Evolutionary conservation across 1,284 basidiomycete genomes (phyloP).

Genomic region (Neolentinus lepideus): DNA sequence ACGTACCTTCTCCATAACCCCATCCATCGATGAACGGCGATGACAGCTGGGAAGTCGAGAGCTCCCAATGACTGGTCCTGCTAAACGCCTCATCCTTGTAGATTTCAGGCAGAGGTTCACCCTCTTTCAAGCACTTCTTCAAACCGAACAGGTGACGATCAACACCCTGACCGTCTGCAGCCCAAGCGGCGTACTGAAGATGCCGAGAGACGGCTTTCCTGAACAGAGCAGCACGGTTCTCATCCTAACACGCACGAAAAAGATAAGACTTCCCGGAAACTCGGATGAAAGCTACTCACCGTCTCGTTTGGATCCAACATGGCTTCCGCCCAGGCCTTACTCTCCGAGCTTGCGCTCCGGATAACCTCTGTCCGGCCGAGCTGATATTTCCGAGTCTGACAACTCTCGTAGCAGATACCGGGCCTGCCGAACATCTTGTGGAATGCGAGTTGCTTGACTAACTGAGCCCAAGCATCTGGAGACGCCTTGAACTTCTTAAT

Average conservation of each 20-base stretch:
- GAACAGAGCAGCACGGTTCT: slow-evolving; percentile 65
- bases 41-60: slow-evolving; percentile 87
- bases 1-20: slow-evolving; percentile 92
- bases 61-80: slow-evolving; percentile 82
- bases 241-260: slow-evolving; percentile 34
- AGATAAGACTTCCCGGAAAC: background rate
- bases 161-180: slow-evolving; percentile 91
- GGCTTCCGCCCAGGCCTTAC: slow-evolving; percentile 80
- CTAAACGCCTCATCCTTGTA: slow-evolving; percentile 76
- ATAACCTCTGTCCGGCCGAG: slow-evolving; percentile 94
- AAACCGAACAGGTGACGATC: slow-evolving; percentile 95
- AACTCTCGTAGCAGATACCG: slow-evolving; percentile 88
- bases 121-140: slow-evolving; percentile 75
- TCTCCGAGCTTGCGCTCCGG: slow-evolving; percentile 78
- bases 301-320: slow-evolving; percentile 66
- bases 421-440: slow-evolving; percentile 79
- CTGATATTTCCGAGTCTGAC: slow-evolving; percentile 92
- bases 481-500: slow-evolving; percentile 89
- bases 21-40: slow-evolving; percentile 86
- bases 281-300: slow-evolving; percentile 28
- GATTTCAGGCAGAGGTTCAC: slow-evolving; percentile 72
- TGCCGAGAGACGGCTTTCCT: slow-evolving; percentile 77
- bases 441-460: slow-evolving; percentile 95
- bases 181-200: slow-evolving; percentile 83
- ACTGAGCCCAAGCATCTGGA: slow-evolving; percentile 93